Evolutionary conservation across 2,329 filamentous ascomycete genomes (phyloP), one percentile per base, ranked within the genome.

Genomic region (Phialophora expanda): DNA sequence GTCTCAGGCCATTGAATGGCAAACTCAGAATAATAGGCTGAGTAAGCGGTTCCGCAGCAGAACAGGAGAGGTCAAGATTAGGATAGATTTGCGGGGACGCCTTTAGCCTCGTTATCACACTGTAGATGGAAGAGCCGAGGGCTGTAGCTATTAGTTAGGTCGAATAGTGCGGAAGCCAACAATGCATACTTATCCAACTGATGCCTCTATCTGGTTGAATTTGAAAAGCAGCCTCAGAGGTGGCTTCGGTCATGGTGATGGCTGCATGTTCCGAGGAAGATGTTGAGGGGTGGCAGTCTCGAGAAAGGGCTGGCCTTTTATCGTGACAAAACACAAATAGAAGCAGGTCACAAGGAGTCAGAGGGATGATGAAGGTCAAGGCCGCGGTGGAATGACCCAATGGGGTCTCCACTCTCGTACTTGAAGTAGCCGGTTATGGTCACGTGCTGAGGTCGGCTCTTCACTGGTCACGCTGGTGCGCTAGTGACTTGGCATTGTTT

Each of bases 61-160:
- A 92, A 79, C 95, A 96, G 53, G 89, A 84, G 38, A 97, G 82
- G 72, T 97, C 89, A 76, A 98, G 88, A 73, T 89, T 89, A 3
- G 92, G 91, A 78, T 94, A 97, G 5, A 85, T 84, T 71, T 90
- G 88, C 9, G 92, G 91, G 76, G 96, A 92, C 61, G 92, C 89
- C 77, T 97, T 98, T 74, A 98, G 84, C 61, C 91, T 89, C 30
- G 91, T 93, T 66, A 98, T 81, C 74, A 96, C 86, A 75, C 97
- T 92, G 79, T 98, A 93, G 41, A 99, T 86, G 2, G 93, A 97
- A 69, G 92, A 91, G 64, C 95, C 95, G 65, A 99, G 88, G 57
- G 89, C 93, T 96, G 75, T 59, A 14, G 34, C 32, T 3, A 53
- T 62, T 28, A 53, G 56, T 60, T 14, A 30, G 55, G 26, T 53